These are phyloP conservation scores for Septoria linicola DNA, from an alignment of 2,329 filamentous ascomycete genomes.

Conservation along the genomic window DNA sequence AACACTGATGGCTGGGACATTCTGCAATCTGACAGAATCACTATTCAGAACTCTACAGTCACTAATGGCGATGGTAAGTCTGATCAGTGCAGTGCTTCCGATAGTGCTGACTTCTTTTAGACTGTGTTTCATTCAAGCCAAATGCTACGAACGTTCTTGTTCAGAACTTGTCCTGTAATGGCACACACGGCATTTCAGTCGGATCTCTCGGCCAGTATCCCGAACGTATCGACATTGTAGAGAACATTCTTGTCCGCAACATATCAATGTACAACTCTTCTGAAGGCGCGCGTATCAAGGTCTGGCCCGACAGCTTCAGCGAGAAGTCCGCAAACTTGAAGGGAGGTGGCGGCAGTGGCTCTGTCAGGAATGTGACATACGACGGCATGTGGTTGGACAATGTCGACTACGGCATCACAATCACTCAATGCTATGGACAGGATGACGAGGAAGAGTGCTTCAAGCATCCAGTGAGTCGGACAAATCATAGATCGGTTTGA, in stretches of 20 bases:
- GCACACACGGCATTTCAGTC: constrained; percentile 69
- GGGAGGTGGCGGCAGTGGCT: constrained; percentile 63
- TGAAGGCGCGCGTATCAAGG: constrained; percentile 70
- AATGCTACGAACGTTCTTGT: constrained; percentile 68
- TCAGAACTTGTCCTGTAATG: constrained; percentile 66
- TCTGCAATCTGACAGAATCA: constrained; percentile 55
- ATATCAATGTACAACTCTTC: constrained; percentile 44
- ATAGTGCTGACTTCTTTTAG: too few species aligned
- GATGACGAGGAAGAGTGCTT: constrained; percentile 61
- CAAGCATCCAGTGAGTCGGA: constrained; percentile 55
- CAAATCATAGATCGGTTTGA: constrained; percentile 56
- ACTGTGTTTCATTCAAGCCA: constrained; percentile 70
- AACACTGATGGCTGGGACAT: constrained; percentile 50
- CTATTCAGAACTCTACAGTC: constrained; percentile 65
- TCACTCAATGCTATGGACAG: constrained; percentile 65
- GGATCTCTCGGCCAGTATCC: constrained; percentile 68
- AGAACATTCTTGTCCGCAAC: constrained; percentile 58
- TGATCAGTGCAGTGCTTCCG: too few species aligned
- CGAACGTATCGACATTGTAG: constrained; percentile 63
- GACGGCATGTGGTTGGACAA: constrained; percentile 60
- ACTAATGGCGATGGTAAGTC: constrained; percentile 61
- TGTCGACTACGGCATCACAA: constrained; percentile 63
- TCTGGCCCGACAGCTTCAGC: constrained; percentile 62
- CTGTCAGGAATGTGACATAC: constrained; percentile 66
- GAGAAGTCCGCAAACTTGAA: constrained; percentile 61